Conservation (phyloP, 495 filamentous ascomycete species). For the Hypoxylon intermedium region DNA sequence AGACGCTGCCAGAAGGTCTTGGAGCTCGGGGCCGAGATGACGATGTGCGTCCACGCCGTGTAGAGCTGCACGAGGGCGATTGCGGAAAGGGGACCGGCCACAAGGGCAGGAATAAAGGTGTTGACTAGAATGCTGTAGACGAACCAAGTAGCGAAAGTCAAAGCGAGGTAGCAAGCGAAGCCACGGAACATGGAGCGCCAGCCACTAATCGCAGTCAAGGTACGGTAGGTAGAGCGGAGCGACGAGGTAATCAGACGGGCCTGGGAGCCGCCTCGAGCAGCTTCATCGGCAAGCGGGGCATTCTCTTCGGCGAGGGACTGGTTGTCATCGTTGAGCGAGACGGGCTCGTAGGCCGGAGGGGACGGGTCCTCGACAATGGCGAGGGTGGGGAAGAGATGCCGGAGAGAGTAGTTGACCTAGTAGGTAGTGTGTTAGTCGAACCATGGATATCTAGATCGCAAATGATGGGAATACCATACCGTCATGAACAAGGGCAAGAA, state of each 20-base stretch:
- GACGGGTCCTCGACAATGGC: conserved; percentile 59
- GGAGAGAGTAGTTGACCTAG: conserved; percentile 53
- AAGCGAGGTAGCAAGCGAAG: conserved; percentile 38
- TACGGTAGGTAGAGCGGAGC: conserved; percentile 50
- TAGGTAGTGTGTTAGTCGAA: conserved; percentile 23
- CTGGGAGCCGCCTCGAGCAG: conserved; percentile 27
- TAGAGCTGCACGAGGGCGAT: conserved; percentile 47
- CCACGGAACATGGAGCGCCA: conserved; percentile 52
- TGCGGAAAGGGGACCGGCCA: conserved; percentile 46
- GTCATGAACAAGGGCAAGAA: conserved; percentile 49
- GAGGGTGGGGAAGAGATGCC: conserved; percentile 50
- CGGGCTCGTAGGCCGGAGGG: conserved; percentile 55
- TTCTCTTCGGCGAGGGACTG: conserved; percentile 40
- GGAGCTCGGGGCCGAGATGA: conserved; percentile 50
- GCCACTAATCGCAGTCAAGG: conserved; percentile 46
- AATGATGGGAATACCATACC: conserved; percentile 35
- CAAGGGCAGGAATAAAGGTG: conserved; percentile 33
- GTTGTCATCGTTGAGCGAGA: conserved; percentile 46
- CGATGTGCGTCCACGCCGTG: conserved; percentile 54
- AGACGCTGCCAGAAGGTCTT: conserved; percentile 52
- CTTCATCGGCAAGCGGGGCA: conserved; percentile 30
- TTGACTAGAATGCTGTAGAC: conserved; percentile 31
- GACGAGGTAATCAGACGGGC: conserved; percentile 51
- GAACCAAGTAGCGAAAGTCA: conserved; percentile 19
- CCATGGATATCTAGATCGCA: background rate